Conservation (phyloP, 192 early-diverging fungal species). For the Jimgerdemannia lactiflua region DNA sequence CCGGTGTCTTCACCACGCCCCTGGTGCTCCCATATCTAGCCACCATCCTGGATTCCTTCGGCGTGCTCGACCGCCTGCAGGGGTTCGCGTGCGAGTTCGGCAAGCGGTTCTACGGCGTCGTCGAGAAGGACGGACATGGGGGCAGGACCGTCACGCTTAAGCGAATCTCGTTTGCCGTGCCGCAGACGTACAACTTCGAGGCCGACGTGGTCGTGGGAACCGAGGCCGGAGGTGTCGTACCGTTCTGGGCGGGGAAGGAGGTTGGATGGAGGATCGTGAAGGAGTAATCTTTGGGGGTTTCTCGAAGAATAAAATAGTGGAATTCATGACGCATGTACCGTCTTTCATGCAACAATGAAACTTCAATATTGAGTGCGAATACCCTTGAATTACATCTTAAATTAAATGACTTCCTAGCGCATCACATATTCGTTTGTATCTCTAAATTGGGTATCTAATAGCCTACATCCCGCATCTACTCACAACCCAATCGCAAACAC, state of each 20-base stretch:
- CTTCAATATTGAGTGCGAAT: no score
- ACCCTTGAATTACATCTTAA: no score
- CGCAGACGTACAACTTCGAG: conserved; percentile 36
- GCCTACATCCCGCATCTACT: no score
- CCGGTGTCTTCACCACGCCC: conserved; percentile 93
- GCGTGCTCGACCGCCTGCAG: conserved; percentile 75
- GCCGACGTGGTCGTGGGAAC: background rate
- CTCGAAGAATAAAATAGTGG: no score
- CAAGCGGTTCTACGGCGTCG: conserved; percentile 80
- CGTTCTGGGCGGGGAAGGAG: background rate
- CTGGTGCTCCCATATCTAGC: conserved; percentile 84
- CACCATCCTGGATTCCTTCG: conserved; percentile 81
- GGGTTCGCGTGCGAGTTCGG: conserved; percentile 87
- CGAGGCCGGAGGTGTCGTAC: background rate
- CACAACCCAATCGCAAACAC: no score
- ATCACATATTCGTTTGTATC: no score
- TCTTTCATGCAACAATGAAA: no score
- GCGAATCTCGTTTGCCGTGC: conserved; percentile 43
- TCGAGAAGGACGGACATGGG: conserved; percentile 17
- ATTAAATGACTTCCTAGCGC: no score
- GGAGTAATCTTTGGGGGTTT: no score
- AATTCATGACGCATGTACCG: no score
- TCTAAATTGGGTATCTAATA: no score
- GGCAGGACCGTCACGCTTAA: conserved; percentile 36
- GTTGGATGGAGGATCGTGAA: background rate